Evolutionary conservation across 345 rosid species (phyloP).

Genomic region (Noccaea caerulescens): DNA sequence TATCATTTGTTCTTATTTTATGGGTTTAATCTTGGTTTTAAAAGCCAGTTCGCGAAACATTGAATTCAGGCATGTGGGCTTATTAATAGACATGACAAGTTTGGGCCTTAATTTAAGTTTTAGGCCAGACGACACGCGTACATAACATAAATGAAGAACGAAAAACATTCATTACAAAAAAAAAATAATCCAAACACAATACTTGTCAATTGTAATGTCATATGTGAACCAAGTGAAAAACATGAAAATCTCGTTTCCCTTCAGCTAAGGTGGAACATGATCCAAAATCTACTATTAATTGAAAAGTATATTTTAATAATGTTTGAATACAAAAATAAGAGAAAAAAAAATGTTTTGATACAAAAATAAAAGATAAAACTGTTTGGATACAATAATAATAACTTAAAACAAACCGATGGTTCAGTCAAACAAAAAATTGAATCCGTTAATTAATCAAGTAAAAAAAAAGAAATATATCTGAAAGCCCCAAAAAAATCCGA

Average conservation of each 20-base stretch:
- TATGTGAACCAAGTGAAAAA: background rate
- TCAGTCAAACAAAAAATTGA: no score
- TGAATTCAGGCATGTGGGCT: background rate
- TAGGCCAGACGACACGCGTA: background rate
- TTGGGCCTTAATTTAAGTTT: background rate
- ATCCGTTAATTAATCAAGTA: no score
- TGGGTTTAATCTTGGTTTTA: background rate
- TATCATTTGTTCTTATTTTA: background rate
- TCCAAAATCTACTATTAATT: no score
- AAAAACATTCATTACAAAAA: background rate
- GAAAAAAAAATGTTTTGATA: no score
- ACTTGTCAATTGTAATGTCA: background rate
- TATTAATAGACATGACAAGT: background rate
- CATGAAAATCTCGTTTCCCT: background rate
- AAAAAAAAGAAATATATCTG: no score
- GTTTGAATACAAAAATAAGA: no score
- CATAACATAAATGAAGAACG: background rate
- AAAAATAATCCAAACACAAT: background rate
- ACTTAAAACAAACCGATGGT: no score
- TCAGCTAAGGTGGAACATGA: no score
- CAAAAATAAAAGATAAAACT: no score
- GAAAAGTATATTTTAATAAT: no score
- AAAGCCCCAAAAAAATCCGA: no score
- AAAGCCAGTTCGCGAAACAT: background rate
- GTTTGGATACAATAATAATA: no score